These are phyloP conservation scores for Wolfiporia cocos DNA, from an alignment of 1,284 basidiomycete species.

Conservation along the genomic window DNA sequence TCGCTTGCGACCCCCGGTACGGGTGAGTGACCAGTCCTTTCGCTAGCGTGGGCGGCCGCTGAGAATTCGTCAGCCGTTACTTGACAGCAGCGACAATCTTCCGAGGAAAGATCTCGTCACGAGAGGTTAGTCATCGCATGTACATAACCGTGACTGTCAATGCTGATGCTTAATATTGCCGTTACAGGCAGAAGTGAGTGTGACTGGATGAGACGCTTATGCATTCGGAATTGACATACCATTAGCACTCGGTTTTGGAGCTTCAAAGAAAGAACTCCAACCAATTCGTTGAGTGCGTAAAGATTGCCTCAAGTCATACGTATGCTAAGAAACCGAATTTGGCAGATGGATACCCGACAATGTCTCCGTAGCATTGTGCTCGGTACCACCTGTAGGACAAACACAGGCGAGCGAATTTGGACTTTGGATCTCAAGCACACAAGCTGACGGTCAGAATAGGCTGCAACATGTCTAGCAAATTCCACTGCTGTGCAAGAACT, in stretches of 20 bases:
- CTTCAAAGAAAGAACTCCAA: constrained; percentile 68
- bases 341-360: constrained; percentile 82
- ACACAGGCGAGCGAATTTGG: constrained; percentile 45
- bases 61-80: constrained; percentile 52
- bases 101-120: constrained; percentile 75
- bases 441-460: no score
- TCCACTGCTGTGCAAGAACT: constrained; percentile 88
- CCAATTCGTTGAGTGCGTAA: constrained; percentile 74
- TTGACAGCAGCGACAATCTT: constrained; percentile 86
- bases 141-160: constrained; percentile 20
- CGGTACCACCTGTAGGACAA: constrained; percentile 79
- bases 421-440: no score
- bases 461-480: constrained; percentile 79
- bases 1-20: constrained; percentile 79
- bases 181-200: constrained; percentile 54
- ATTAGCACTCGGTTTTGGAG: constrained; percentile 40
- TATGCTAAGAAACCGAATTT: no score
- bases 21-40: constrained; percentile 56
- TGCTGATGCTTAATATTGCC: constrained; percentile 26
- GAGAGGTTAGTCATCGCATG: constrained; percentile 56
- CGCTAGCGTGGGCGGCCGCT: no score
- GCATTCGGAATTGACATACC: neutral
- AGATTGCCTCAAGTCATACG: no score
- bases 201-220: constrained; percentile 8
- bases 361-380: constrained; percentile 75